These are phyloP conservation scores for Ambrosiella beaveri DNA, from an alignment of 2,329 filamentous ascomycete genomes.

Conservation along the genomic window DNA sequence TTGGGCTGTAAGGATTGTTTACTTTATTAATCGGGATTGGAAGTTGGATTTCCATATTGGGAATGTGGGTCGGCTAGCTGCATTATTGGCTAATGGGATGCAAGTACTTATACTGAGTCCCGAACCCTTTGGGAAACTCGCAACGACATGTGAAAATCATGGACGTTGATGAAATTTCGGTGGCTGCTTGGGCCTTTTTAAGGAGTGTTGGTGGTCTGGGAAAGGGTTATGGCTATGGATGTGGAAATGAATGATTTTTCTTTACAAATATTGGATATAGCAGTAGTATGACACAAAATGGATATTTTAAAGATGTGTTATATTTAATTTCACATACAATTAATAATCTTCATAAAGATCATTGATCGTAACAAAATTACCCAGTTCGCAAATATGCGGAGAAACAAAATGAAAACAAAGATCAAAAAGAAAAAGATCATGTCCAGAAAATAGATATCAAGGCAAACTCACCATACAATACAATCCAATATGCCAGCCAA, in stretches of 20 bases:
- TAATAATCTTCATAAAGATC: too few species aligned
- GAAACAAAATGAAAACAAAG: neutral
- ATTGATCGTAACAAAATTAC: too few species aligned
- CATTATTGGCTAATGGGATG: constrained; percentile 1
- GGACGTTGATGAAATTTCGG: neutral
- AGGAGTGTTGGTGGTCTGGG: too few species aligned
- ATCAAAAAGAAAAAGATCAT: constrained; percentile 1
- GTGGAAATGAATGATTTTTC: too few species aligned
- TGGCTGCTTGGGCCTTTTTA: too few species aligned
- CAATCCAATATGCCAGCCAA: neutral
- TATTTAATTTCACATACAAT: too few species aligned
- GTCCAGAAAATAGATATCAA: too few species aligned
- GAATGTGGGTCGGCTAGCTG: neutral
- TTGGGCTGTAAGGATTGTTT: neutral
- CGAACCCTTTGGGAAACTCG: constrained; percentile 10
- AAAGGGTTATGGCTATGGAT: too few species aligned
- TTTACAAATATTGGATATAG: too few species aligned
- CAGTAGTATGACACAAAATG: too few species aligned
- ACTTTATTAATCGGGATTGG: neutral
- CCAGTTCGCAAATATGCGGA: neutral
- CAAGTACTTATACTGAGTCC: constrained; percentile 10
- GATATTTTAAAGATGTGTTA: too few species aligned
- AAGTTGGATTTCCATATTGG: neutral
- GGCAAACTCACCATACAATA: neutral
- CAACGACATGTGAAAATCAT: neutral